Base-by-base conservation (phyloP, 139 green algal genomes). In the Nannochloris sp. region DNA sequence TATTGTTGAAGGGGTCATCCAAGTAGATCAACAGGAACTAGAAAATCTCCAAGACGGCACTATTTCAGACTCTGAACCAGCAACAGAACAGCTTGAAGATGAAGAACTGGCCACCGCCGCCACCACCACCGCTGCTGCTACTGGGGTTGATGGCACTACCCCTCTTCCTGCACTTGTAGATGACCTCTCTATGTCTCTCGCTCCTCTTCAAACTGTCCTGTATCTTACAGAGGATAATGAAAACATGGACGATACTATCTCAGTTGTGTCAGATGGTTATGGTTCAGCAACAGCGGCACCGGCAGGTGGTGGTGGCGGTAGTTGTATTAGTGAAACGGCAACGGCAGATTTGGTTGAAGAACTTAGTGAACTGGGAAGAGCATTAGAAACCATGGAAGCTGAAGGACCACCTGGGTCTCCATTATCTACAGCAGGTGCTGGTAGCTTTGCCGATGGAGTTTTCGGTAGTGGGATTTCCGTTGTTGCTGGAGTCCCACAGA, bases 191-290 rank as follows among this genome's bases (percentile, higher is more conserved):
- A 29, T 13, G 23, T 13, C 34, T 55, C 5, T 24, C 15, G 48
- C 35, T 62, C 23, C 23, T 29, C 3, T 27, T 48, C 15, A 27
- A 5, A 62, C 29, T 60, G 37, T n/a, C 44, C 56, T 76, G 45
- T 76, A 66, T 23, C 38, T 76, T 7, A 76, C 69, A 2, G 63
- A 68, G 46, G 63, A 68, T 25, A 61, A 31, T 2, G 54, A 62
- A 14, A 36, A 27, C 6, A 32, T 24, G 4, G 58, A 56, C 9
- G 70, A 78, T 37, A 62, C 64, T 23, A 36, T 71, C 8, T 78
- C 71, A 14, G 57, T 78, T 1, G 36, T 78, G 3, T 78, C 71
- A 2, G 71, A 68, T 73, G 33, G n/a, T 39, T n/a, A n/a, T n/a
- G n/a, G n/a, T n/a, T n/a, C n/a, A n/a, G n/a, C n/a, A n/a, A n/a